Base-by-base conservation (phyloP, 2,329 filamentous ascomycete genomes). In the Periconia macrospinosa region DNA sequence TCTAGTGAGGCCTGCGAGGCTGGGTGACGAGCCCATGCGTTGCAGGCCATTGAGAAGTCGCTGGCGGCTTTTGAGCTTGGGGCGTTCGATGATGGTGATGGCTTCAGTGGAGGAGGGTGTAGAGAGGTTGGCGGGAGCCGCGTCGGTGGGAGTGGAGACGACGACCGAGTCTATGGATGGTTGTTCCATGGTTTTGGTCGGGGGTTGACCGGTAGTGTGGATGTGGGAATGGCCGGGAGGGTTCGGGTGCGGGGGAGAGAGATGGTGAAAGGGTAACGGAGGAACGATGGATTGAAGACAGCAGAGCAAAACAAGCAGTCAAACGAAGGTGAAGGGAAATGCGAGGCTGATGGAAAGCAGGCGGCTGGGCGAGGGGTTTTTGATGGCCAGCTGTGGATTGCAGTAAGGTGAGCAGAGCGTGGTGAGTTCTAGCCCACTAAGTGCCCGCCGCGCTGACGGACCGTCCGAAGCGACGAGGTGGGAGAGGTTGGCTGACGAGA, bases 11-110 rank as follows among this genome's bases (percentile, higher is more conserved):
- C 83, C 83, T 41, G 83, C 79, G 47, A 96, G 76, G 15, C 89
- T 90, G 1, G 89, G 87, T 7, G 88, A 91, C 0, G 91, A 96
- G 11, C 90, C 87, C 67, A 95, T 93, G 53, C 90, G 87, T 57
- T 93, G 88, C 46, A 96, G 81, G 30, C 87, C 85, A 58, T 86
- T 86, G 17, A 95, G 78, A 33, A 96, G 75, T 54, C 87, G 85
- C 63, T 87, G 85, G 45, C 89, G 84, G 49, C 85, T 83, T 70
- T 87, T 91, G 52, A 83, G 78, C 73, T 88, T 91, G 23, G 78
- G 79, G 48, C 55, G 61, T 30, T 69, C 64, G 11, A 37, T 27
- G 48, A 68, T 67, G 11, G 60, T 62, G 10, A 68, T 68, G 30
- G 68, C 60, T 27, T 72, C 68, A 33, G 51, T 64, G 14, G 20